Evolutionary conservation across 306 rosid species (phyloP).

Genomic region (Citrullus mucosospermus): DNA sequence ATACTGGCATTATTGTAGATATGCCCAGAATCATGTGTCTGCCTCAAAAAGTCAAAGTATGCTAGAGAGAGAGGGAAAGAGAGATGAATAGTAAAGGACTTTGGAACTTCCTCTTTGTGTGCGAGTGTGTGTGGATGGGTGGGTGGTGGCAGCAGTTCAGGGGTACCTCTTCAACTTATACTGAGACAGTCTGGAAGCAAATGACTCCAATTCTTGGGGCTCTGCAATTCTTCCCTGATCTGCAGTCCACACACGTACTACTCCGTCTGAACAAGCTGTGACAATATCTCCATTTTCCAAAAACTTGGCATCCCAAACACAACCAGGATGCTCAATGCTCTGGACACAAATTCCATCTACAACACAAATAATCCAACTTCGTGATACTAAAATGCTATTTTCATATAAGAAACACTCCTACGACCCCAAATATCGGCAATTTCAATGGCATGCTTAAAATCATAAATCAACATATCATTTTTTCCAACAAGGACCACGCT

Average conservation of each 20-base stretch:
- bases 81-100: neutral
- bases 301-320: slow-evolving; percentile 95
- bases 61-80: neutral
- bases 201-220: slow-evolving; percentile 52
- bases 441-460: too few relatives aligned
- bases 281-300: slow-evolving; percentile 90
- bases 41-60: neutral
- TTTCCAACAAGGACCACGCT: too few relatives aligned
- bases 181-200: slow-evolving; percentile 51
- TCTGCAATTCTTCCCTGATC: slow-evolving; percentile 58
- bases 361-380: slow-evolving; percentile 10
- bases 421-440: too few relatives aligned
- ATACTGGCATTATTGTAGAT: neutral
- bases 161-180: slow-evolving; percentile 67
- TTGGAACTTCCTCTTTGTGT: neutral
- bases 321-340: slow-evolving; percentile 97
- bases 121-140: neutral
- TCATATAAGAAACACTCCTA: neutral
- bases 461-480: too few relatives aligned
- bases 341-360: slow-evolving; percentile 86
- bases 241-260: slow-evolving; percentile 66
- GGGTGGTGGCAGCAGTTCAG: neutral
- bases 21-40: neutral
- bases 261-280: slow-evolving; percentile 94
- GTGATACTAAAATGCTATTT: neutral